Base-by-base conservation (phyloP, 2,329 filamentous ascomycete genomes). In the Cadophora sp. region DNA sequence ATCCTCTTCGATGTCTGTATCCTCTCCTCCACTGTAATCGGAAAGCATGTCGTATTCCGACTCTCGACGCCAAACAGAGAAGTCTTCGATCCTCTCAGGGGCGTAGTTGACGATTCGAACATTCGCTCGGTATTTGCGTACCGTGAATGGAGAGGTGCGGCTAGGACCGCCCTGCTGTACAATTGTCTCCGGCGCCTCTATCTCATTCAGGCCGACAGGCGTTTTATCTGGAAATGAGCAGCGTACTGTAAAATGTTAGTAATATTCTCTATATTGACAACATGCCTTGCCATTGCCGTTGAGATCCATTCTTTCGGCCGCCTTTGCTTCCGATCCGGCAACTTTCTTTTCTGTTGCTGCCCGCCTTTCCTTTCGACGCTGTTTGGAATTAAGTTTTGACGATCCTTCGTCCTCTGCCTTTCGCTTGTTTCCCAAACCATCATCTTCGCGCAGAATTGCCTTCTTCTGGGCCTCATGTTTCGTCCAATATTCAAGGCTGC, bases 21-120 rank as follows among this genome's bases (percentile, higher is more conserved):
- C 76, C 56, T 78, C 69, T 62, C 72, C 51, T 53, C 74, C 73
- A 39, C 71, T 75, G 61, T 73, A 73, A 65, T 83, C 83, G 0
- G 83, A 85, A 14, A 90, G 78, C 0, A 80, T 71, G 43, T 86
- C 84, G 59, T 80, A 84, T 33, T 89, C 83, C 22, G 77, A 79
- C 2, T 59, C 62, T 66, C 80, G 81, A 48, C 79, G 81, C 64
- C 82, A 81, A 36, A 77, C 78, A 3, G 91, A 82, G 76, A 97
- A 97, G 66, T 95, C 87, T 70, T 89, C 85, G 1, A 97, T 80
- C 0, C 83, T 83, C 2, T 83, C 79, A 0, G 95, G 95, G 66
- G 85, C 87, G 77, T 92, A 97, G 79, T 97, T 92, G 43, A 97
- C 85, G 1, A 97, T 89, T n/a, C 92, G 89, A 43, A 92, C 89